Evolutionary conservation across 2,329 filamentous ascomycete species (phyloP).

Genomic region (Hirsutella rhossiliensis): DNA sequence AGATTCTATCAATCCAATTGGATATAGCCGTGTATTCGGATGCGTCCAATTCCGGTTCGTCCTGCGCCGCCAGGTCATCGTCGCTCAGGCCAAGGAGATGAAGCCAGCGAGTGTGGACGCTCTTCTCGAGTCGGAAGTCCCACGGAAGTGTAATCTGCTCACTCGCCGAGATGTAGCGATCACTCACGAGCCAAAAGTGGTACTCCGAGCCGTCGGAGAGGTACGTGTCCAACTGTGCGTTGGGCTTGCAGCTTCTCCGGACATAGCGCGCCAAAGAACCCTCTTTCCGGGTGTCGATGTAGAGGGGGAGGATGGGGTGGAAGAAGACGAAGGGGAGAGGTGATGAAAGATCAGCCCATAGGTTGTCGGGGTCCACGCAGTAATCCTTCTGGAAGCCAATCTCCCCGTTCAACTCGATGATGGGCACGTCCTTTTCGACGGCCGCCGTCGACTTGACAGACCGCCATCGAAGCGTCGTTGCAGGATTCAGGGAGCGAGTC

Average conservation of each 20-base stretch:
- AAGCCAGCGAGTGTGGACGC: slow-evolving; percentile 38
- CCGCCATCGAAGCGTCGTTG: slow-evolving; percentile 51
- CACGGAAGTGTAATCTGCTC: slow-evolving; percentile 53
- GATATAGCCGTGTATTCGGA: slow-evolving; percentile 48
- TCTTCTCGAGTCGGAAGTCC: slow-evolving; percentile 55
- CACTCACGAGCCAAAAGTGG: slow-evolving; percentile 87
- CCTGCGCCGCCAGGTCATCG: slow-evolving; percentile 35
- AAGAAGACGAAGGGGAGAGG: slow-evolving; percentile 73
- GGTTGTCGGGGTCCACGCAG: slow-evolving; percentile 51
- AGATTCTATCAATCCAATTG: slow-evolving; percentile 54
- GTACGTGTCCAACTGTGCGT: slow-evolving; percentile 77
- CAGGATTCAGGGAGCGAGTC: slow-evolving; percentile 19
- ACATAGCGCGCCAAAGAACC: slow-evolving; percentile 80
- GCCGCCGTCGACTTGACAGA: slow-evolving; percentile 40
- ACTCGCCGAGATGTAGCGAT: slow-evolving; percentile 55
- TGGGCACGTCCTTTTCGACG: slow-evolving; percentile 44
- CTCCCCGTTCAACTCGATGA: slow-evolving; percentile 65
- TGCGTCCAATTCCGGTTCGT: slow-evolving; percentile 44
- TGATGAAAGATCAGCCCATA: slow-evolving; percentile 54
- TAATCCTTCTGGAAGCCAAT: slow-evolving; percentile 66
- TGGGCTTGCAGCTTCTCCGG: slow-evolving; percentile 84
- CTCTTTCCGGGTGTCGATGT: slow-evolving; percentile 82
- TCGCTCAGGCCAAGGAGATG: slow-evolving; percentile 51
- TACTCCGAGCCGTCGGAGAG: slow-evolving; percentile 69
- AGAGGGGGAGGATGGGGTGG: slow-evolving; percentile 77